Percentiles rank a stretch among this genome's conserved stretches.
These are phyloP conservation scores for Paecilomyces dactylethromorphus DNA, from an alignment of 2,329 filamentous ascomycete genomes.

Conservation along the genomic window DNA sequence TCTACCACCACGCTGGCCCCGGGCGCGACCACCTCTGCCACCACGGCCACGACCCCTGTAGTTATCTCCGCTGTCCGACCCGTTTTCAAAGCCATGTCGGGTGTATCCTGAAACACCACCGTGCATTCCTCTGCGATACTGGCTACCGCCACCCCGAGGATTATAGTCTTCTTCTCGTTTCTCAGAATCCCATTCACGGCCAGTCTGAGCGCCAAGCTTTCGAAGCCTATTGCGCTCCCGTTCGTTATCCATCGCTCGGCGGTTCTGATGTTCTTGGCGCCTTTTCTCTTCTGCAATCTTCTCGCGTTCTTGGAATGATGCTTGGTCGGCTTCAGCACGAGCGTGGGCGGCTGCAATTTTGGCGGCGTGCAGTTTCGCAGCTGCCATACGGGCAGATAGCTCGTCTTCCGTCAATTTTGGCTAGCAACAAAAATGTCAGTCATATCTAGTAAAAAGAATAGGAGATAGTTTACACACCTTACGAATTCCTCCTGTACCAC, in stretches of 20 bases:
- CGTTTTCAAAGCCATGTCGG: slow-evolving; percentile 22
- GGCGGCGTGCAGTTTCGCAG: slow-evolving; percentile 56
- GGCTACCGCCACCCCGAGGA: slow-evolving; percentile 34
- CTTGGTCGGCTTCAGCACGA: slow-evolving; percentile 61
- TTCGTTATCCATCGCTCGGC: slow-evolving; percentile 56
- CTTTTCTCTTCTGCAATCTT: slow-evolving; percentile 50
- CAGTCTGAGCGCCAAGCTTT: slow-evolving; percentile 53
- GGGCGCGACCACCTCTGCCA: slow-evolving; percentile 21
- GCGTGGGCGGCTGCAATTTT: slow-evolving; percentile 55
- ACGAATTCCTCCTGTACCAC: slow-evolving; percentile 46
- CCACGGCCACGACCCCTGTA: slow-evolving; percentile 8
- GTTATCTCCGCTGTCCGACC: slow-evolving; percentile 13
- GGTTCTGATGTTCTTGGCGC: slow-evolving; percentile 44
- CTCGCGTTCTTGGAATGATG: slow-evolving; percentile 58
- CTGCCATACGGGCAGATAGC: slow-evolving; percentile 54
- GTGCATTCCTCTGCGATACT: slow-evolving; percentile 45
- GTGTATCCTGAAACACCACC: slow-evolving; percentile 40
- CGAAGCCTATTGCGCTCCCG: slow-evolving; percentile 54
- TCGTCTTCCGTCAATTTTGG: slow-evolving; percentile 61
- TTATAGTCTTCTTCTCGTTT: slow-evolving; percentile 53
- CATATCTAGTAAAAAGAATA: background rate
- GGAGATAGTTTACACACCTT: slow-evolving; percentile 27
- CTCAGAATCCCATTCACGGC: slow-evolving; percentile 57
- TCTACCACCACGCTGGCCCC: slow-evolving; percentile 16
- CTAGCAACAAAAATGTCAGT: slow-evolving; percentile 27